These are phyloP conservation scores for Agroathelia rolfsii DNA, from an alignment of 1,284 basidiomycete species.

Conservation along the genomic window DNA sequence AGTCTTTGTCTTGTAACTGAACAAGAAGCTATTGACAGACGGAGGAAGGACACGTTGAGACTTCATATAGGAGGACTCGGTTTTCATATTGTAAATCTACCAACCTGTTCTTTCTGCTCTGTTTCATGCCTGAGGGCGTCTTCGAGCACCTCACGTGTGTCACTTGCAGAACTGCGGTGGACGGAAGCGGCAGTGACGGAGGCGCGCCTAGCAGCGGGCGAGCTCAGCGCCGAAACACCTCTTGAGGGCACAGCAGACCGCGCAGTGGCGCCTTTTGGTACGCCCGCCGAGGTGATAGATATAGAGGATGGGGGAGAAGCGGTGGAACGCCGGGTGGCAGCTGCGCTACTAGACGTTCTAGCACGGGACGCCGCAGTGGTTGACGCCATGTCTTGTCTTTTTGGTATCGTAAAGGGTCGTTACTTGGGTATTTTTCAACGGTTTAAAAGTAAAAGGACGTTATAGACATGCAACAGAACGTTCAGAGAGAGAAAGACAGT, in stretches of 20 bases:
- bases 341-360: no score
- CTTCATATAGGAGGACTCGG: no score
- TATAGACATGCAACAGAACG: no score
- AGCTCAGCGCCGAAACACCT: conserved; percentile 30
- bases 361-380: no score
- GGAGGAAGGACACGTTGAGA: no score
- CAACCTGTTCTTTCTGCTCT: conserved; percentile 70
- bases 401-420: no score
- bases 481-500: conserved; percentile 33
- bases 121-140: conserved; percentile 63
- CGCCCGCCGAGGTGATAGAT: no score
- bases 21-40: conserved; percentile 52
- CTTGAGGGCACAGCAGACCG: conserved; percentile 33
- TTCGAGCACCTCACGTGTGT: conserved; percentile 43
- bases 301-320: conserved; percentile 15
- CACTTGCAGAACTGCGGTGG: conserved; percentile 22
- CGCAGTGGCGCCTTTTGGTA: conserved; percentile 28
- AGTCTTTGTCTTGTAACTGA: conserved; percentile 68
- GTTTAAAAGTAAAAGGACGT: no score
- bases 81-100: conserved; percentile 12
- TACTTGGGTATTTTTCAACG: no score
- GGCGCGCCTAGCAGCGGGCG: conserved; percentile 35
- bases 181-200: conserved; percentile 33
- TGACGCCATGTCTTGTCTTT: no score
- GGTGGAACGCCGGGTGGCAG: no score